Evolutionary conservation across 805 yeast species (phyloP), one percentile per base, ranked within the genome.

Genomic region (Sugiyamaella chiloensis): DNA sequence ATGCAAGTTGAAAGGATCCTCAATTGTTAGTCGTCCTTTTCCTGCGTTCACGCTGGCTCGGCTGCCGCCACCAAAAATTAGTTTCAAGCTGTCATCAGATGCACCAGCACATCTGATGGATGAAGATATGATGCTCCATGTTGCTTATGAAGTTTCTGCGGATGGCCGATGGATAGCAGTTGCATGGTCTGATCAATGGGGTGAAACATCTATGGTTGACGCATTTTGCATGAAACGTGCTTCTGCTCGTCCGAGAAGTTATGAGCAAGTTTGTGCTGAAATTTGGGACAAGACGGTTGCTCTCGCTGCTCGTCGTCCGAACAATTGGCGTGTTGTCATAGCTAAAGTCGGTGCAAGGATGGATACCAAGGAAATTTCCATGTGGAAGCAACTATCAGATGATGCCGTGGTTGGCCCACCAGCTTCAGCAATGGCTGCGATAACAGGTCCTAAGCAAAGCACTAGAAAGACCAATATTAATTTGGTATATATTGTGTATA

Each of bases 141-240:
- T 93, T 8, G 88, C 96, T 1, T 91, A 90, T 58, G 87, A 88
- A 24, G 65, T 95, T 44, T 84, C 96, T 0, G 71, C 78, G 2
- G 96, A 90, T 62, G 81, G 80, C 51, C 80, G 79, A 46, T 91
- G 96, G 96, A 73, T 88, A 37, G 79, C 82, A 19, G 95, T 87
- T 0, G 83, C 95, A 0, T 88, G 97, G 95, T 74, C 93, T 0
- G 96, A 91, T 59, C 91, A 90, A 42, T 75, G 76, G 61, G 96
- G 96, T 0, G 70, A 72, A 2, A 72, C 79, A 9, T 76, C 81
- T 14, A 73, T 72, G 40, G 75, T 82, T 0, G 82, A 79, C 54
- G 75, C 88, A 0, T 85, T 61, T 32, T 46, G 60, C 8, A 40
- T 66, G 9, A 47, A 42, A 9, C 47, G 53, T 20, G 41, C 43